Evolutionary conservation across 371 early-diverging fungal genomes (phyloP).

Genomic region (Mortierella sp.): DNA sequence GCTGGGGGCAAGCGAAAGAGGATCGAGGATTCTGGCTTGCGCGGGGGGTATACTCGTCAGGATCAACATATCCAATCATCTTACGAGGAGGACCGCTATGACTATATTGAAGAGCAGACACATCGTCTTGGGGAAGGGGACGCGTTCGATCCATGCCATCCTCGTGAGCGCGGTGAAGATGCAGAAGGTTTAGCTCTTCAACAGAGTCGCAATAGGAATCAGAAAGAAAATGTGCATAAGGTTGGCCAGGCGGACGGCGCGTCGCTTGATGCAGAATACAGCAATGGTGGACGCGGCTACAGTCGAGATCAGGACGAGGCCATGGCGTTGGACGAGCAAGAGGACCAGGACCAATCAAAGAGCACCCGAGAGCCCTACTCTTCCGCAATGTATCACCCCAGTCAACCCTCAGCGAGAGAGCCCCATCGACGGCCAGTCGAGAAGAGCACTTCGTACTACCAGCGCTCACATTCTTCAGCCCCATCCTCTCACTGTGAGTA

Average conservation of each 20-base stretch:
- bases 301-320: neutral
- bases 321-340: constrained; percentile 5
- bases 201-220: neutral
- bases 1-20: constrained; percentile 34
- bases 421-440: constrained; percentile 7
- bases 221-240: too few relatives aligned
- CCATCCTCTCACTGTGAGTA: constrained; percentile 11
- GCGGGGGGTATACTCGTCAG: neutral
- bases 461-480: constrained; percentile 16
- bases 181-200: neutral
- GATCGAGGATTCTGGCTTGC: constrained; percentile 7
- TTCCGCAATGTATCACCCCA: neutral
- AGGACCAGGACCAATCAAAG: constrained; percentile 10
- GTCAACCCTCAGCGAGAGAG: too few relatives aligned
- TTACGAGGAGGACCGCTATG: neutral
- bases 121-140: too few relatives aligned
- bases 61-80: neutral
- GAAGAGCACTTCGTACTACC: neutral
- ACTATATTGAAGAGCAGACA: too few relatives aligned
- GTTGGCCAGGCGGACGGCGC: too few relatives aligned
- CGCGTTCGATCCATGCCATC: too few relatives aligned
- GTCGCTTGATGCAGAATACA: neutral
- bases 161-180: neutral
- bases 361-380: constrained; percentile 13
- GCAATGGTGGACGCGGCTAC: neutral